phyloP scores from a whole-genome alignment of 2,329 filamentous ascomycete species.

The Aspergillus puulaauensis region DNA sequence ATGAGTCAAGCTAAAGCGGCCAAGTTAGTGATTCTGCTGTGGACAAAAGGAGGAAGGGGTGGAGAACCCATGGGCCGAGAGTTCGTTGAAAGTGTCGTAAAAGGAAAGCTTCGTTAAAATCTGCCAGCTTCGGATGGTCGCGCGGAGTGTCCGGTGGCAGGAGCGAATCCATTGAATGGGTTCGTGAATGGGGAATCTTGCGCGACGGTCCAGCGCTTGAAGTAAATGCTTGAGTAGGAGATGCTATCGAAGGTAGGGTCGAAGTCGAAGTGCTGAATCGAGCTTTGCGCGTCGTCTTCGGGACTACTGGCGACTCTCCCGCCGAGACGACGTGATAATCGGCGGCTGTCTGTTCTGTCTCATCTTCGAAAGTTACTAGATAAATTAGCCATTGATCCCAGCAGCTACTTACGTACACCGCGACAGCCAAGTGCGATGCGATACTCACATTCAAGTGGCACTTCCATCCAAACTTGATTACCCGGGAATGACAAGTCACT shows the following conservation, averaged over 20 bases:
- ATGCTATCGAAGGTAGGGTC: constrained; percentile 20
- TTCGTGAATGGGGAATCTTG: constrained; percentile 14
- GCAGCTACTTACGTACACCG: background rate
- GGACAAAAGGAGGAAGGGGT: background rate
- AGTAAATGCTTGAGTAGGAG: constrained; percentile 15
- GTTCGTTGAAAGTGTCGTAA: constrained; percentile 34
- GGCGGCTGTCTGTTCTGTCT: constrained; percentile 35
- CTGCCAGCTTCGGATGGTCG: constrained; percentile 25
- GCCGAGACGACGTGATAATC: constrained; percentile 33
- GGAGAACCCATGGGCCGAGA: constrained; percentile 32
- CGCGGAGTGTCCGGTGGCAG: constrained; percentile 19
- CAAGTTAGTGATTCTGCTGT: constrained; percentile 11
- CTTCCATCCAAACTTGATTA: constrained; percentile 33
- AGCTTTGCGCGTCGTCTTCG: constrained; percentile 24
- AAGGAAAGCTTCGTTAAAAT: constrained; percentile 34
- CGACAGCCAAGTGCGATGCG: background rate
- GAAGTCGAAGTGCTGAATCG: constrained; percentile 26
- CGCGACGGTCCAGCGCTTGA: constrained; percentile 5
- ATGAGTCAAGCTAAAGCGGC: constrained; percentile 29
- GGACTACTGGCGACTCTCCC: constrained; percentile 15
- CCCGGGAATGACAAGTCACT: constrained; percentile 34
- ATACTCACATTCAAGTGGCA: constrained; percentile 29
- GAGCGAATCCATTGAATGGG: constrained; percentile 19
- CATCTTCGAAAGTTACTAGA: constrained; percentile 36
- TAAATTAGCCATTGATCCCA: constrained; percentile 5